Evolutionary conservation across 495 filamentous ascomycete species (phyloP).

Genomic region (Penicillium turbatum): DNA sequence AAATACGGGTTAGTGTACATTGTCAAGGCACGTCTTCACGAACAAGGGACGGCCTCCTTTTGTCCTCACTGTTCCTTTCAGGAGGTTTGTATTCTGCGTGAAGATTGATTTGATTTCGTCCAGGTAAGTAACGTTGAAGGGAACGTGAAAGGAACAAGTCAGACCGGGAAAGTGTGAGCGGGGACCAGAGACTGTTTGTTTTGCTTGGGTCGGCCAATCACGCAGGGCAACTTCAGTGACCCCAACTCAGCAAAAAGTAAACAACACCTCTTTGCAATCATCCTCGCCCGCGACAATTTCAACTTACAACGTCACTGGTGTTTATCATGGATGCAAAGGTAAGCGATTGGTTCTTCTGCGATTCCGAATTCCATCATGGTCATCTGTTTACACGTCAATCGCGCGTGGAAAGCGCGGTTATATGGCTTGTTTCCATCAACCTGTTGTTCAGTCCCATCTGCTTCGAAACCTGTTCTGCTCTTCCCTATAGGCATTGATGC

Average conservation of each 20-base stretch:
- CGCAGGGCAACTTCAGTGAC: conserved; percentile 7
- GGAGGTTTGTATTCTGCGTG: background rate
- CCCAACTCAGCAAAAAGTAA: conserved; percentile 35
- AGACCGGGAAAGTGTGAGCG: background rate
- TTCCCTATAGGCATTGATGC: background rate
- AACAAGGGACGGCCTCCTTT: conserved; percentile 2
- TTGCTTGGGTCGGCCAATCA: conserved; percentile 22
- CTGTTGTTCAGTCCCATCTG: background rate
- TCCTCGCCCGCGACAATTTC: conserved; percentile 3
- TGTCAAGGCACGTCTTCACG: background rate
- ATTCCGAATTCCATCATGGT: conserved; percentile 1
- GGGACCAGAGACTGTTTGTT: conserved; percentile 25
- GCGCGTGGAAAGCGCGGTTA: background rate
- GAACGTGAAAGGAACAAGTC: background rate
- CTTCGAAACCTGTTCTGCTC: background rate
- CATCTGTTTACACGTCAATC: background rate
- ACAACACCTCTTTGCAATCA: conserved; percentile 23
- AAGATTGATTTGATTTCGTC: background rate
- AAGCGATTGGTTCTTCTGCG: conserved; percentile 14
- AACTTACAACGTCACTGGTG: background rate
- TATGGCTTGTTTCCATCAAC: background rate
- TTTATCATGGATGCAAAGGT: conserved; percentile 44
- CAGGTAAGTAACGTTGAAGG: background rate
- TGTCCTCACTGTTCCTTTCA: background rate
- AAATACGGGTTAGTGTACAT: conserved; percentile 1